Conservation (phyloP, 139 green algal species). For the Coelastrella sp. region DNA sequence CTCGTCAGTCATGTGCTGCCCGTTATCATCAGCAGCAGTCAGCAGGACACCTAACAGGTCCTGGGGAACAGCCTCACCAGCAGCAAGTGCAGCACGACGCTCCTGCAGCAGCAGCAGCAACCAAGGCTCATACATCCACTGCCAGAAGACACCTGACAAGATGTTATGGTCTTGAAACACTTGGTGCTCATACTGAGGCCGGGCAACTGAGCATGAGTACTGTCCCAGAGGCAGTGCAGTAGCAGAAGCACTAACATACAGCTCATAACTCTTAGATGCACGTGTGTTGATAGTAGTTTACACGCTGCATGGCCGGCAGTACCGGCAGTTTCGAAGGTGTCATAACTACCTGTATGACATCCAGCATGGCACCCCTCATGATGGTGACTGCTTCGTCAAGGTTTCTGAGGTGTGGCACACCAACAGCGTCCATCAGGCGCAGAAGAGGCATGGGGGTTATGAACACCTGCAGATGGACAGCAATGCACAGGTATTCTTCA, state of each 20-base stretch:
- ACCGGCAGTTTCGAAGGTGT: not conserved
- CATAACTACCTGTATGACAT: conserved; percentile 54
- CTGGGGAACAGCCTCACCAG: conserved; percentile 28
- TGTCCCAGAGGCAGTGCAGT: too few species aligned
- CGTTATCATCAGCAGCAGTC: conserved; percentile 64
- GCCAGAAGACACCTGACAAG: too few species aligned
- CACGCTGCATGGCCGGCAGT: not conserved
- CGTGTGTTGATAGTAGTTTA: too few species aligned
- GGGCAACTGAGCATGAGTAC: too few species aligned
- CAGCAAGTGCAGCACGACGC: conserved; percentile 47
- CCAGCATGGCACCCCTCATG: conserved; percentile 67
- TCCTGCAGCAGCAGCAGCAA: conserved; percentile 31
- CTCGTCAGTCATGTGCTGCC: conserved; percentile 65
- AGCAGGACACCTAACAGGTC: conserved; percentile 76
- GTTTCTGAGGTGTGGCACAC: conserved; percentile 58
- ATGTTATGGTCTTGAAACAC: too few species aligned
- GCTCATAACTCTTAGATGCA: too few species aligned
- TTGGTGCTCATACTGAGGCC: too few species aligned
- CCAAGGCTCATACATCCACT: too few species aligned
- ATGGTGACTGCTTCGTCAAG: conserved; percentile 59
- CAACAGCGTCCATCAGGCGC: conserved; percentile 59
- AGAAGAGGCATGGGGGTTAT: conserved; percentile 83
- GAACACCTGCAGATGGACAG: conserved; percentile 63
- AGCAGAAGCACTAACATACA: too few species aligned
- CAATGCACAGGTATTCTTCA: not conserved